Conservation (phyloP, 2,329 filamentous ascomycete genomes). For the Teratosphaeria pseudoeucalypti region DNA sequence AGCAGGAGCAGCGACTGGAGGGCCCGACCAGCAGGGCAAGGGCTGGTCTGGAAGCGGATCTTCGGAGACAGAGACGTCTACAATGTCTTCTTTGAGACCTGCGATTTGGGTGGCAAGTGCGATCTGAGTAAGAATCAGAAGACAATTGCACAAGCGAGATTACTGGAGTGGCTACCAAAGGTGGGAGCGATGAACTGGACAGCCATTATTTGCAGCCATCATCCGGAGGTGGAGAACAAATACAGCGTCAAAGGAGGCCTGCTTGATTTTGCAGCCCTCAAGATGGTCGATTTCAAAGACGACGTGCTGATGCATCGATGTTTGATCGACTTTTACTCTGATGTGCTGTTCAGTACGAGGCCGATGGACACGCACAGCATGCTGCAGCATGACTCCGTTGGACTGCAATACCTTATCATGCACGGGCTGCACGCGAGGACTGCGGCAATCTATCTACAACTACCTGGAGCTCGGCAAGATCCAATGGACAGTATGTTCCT, state of each 20-base stretch:
- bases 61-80: constrained; percentile 53
- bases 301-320: constrained; percentile 53
- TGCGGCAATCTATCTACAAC: constrained; percentile 42
- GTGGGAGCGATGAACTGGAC: constrained; percentile 46
- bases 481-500: constrained; percentile 44
- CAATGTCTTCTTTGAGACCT: constrained; percentile 45
- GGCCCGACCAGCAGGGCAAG: constrained; percentile 29
- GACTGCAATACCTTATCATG: constrained; percentile 43
- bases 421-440: constrained; percentile 42
- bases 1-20: not conserved
- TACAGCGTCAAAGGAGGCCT: constrained; percentile 31
- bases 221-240: constrained; percentile 40
- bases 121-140: constrained; percentile 38
- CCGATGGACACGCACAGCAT: constrained; percentile 5
- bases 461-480: constrained; percentile 34
- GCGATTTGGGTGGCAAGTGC: constrained; percentile 32
- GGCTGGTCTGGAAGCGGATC: constrained; percentile 51
- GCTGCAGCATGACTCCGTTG: constrained; percentile 6
- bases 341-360: constrained; percentile 36
- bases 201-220: constrained; percentile 40
- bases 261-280: constrained; percentile 44
- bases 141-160: constrained; percentile 49
- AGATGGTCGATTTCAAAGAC: constrained; percentile 46
- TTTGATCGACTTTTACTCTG: constrained; percentile 46
- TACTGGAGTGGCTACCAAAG: constrained; percentile 48